phyloP scores from a whole-genome alignment of 306 rosid genomes.

The Pterocarpus santalinus region DNA sequence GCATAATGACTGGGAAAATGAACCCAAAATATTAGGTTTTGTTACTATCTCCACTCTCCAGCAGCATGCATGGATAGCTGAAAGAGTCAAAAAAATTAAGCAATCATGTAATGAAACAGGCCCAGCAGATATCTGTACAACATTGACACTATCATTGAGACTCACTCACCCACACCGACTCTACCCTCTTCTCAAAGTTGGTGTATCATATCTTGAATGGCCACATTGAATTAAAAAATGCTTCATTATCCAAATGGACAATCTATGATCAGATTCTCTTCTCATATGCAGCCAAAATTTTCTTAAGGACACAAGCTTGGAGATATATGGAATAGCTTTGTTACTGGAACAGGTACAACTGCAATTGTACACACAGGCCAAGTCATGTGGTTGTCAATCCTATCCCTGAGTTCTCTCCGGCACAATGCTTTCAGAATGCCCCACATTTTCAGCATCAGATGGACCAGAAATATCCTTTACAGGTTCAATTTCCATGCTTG shows the following conservation, averaged over 20 bases:
- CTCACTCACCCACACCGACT: slow-evolving; percentile 17
- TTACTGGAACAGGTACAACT: slow-evolving; percentile 50
- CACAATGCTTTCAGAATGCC: slow-evolving; percentile 52
- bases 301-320: slow-evolving; percentile 48
- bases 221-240: slow-evolving; percentile 43
- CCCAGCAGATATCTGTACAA: slow-evolving; percentile 60
- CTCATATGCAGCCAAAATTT: slow-evolving; percentile 46
- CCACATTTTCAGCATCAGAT: slow-evolving; percentile 58
- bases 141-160: slow-evolving; percentile 40
- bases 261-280: slow-evolving; percentile 53
- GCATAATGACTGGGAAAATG: slow-evolving; percentile 40
- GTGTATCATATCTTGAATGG: slow-evolving; percentile 52
- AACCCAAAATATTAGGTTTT: slow-evolving; percentile 45
- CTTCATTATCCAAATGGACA: slow-evolving; percentile 52
- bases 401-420: slow-evolving; percentile 60
- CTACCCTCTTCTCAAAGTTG: slow-evolving; percentile 44
- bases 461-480: slow-evolving; percentile 66
- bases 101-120: slow-evolving; percentile 51
- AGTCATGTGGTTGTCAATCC: slow-evolving; percentile 58
- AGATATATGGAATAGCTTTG: slow-evolving; percentile 52
- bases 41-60: slow-evolving; percentile 39
- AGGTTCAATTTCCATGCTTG: slow-evolving; percentile 80
- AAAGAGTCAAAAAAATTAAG: slow-evolving; percentile 32
- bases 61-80: slow-evolving; percentile 43
- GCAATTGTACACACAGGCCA: slow-evolving; percentile 43